Percentiles rank a stretch among this genome's conserved stretches.
Evolutionary conservation across 306 rosid species (phyloP).

Genomic region (Medicago arabica): DNA sequence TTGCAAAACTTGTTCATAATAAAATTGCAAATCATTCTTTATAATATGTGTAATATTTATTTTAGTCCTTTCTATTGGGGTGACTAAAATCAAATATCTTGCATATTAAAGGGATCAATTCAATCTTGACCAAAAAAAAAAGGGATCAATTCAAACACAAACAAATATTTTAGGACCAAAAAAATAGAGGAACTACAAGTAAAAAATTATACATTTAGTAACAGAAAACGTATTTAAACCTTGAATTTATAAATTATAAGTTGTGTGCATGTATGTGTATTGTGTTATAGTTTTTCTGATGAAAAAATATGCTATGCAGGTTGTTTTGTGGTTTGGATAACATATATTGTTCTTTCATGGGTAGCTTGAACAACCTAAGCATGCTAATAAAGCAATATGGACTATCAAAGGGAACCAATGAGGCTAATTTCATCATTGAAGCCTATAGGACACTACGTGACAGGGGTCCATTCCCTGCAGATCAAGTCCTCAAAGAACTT

Average conservation of each 20-base stretch:
- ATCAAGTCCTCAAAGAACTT: constrained; percentile 87
- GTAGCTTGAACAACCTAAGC: constrained; percentile 70
- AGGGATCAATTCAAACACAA: too few relatives aligned
- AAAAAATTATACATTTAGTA: neutral
- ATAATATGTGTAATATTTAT: neutral
- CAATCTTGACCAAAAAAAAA: too few relatives aligned
- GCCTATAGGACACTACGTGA: constrained; percentile 90
- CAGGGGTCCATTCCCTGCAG: constrained; percentile 93
- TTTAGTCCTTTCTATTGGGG: neutral
- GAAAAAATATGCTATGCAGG: constrained; percentile 49
- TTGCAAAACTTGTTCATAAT: neutral
- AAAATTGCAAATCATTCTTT: neutral
- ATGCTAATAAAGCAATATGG: constrained; percentile 76
- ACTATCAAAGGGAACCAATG: constrained; percentile 73
- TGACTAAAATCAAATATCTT: neutral
- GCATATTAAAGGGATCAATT: too few relatives aligned
- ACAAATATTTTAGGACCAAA: too few relatives aligned
- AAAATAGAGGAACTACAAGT: too few relatives aligned
- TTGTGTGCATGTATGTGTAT: constrained; percentile 8
- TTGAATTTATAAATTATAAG: neutral
- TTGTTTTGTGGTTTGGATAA: constrained; percentile 75
- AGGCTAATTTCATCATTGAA: constrained; percentile 75
- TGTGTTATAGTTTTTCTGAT: constrained; percentile 22
- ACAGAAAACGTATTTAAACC: neutral
- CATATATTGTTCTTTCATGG: constrained; percentile 78